phyloP scores from a whole-genome alignment of 495 filamentous ascomycete species.

The Penicillium chermesinum region DNA sequence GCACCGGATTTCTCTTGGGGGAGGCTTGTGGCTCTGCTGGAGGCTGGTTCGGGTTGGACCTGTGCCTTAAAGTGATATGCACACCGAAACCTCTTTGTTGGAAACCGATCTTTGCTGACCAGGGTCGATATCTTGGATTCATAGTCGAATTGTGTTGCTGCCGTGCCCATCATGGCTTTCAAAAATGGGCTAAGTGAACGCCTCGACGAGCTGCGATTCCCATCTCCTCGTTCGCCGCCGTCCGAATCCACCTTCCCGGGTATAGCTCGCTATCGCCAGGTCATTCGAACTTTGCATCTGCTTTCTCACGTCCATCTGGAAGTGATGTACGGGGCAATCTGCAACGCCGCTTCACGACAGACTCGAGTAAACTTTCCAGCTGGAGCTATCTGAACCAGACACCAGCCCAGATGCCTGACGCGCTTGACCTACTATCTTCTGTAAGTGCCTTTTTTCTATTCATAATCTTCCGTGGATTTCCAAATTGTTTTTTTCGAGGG shows the following conservation, averaged over 20 bases:
- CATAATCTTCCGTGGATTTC: conserved; percentile 9
- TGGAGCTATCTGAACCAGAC: conserved; percentile 67
- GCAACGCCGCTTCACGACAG: conserved; percentile 90
- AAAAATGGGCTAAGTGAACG: conserved; percentile 60
- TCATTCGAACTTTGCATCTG: conserved; percentile 52
- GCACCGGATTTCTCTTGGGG: conserved; percentile 1
- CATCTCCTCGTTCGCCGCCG: conserved; percentile 64
- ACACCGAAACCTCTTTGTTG: background rate
- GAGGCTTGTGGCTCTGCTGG: background rate
- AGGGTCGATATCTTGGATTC: conserved; percentile 7
- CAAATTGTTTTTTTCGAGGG: conserved; percentile 1
- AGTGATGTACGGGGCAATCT: conserved; percentile 63
- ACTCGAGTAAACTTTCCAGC: conserved; percentile 71
- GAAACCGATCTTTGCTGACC: conserved; percentile 5
- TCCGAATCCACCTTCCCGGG: conserved; percentile 65
- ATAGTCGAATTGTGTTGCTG: conserved; percentile 32
- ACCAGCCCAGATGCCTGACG: conserved; percentile 48
- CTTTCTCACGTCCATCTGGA: conserved; percentile 47
- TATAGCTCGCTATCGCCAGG: conserved; percentile 66
- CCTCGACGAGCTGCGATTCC: conserved; percentile 73
- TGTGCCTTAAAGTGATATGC: background rate
- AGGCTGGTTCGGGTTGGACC: conserved; percentile 1
- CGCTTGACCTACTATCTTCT: conserved; percentile 52
- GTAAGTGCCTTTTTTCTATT: conserved; percentile 35
- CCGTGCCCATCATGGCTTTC: conserved; percentile 54